phyloP scores from a whole-genome alignment of 1,284 basidiomycete genomes.

The Leccinum fuscescens region DNA sequence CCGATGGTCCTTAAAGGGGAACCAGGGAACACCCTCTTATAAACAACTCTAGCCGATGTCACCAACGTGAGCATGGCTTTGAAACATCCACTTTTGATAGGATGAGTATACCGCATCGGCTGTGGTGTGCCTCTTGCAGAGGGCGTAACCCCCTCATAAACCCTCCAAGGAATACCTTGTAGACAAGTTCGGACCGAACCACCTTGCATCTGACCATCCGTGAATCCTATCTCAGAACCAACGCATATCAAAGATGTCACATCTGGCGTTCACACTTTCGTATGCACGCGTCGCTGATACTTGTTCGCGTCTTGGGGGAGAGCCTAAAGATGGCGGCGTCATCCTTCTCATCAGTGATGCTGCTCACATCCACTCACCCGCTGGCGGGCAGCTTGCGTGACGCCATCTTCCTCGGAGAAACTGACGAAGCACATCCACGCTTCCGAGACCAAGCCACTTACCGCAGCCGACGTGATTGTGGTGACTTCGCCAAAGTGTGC shows the following conservation, averaged over 20 bases:
- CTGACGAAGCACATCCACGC: background rate
- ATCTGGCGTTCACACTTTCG: conserved; percentile 40
- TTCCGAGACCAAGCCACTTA: conserved; percentile 7
- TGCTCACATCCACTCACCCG: conserved; percentile 45
- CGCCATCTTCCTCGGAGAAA: background rate
- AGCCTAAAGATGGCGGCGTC: conserved; percentile 13
- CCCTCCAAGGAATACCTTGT: conserved; percentile 35
- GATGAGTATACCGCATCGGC: conserved; percentile 35
- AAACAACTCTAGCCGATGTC: conserved; percentile 24
- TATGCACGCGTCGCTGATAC: conserved; percentile 34
- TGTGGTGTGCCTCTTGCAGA: conserved; percentile 32
- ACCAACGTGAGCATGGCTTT: conserved; percentile 1
- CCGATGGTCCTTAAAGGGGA: conserved; percentile 5
- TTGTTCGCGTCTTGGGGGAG: conserved; percentile 14
- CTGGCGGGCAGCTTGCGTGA: conserved; percentile 37
- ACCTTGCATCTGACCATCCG: conserved; percentile 16
- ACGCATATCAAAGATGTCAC: conserved; percentile 18
- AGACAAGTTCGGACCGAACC: conserved; percentile 33
- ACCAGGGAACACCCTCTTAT: conserved; percentile 7
- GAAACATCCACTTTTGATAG: background rate
- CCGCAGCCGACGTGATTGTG: conserved; percentile 22
- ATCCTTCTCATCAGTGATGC: conserved; percentile 43
- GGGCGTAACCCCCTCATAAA: conserved; percentile 31
- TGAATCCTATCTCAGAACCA: conserved; percentile 22
- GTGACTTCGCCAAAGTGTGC: conserved; percentile 16